These are phyloP conservation scores for Mycena amicta DNA, from an alignment of 768 basidiomycete genomes.

Conservation along the genomic window DNA sequence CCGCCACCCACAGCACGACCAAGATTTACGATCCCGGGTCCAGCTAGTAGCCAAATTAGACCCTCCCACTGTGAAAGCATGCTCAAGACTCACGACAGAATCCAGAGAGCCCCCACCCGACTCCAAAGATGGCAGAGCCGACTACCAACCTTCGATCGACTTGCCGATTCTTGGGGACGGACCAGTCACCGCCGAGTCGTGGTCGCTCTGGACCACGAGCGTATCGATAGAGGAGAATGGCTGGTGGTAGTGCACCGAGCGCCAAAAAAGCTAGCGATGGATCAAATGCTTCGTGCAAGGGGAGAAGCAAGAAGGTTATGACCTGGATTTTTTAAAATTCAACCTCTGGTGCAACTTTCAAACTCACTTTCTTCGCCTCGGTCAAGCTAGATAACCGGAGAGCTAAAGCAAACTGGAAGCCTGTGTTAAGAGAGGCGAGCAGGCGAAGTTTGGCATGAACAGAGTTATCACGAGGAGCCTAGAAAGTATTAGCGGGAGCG, in stretches of 20 bases:
- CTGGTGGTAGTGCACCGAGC: conserved; percentile 50
- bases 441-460: conserved; percentile 27
- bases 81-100: conserved; percentile 55
- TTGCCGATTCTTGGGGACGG: conserved; percentile 39
- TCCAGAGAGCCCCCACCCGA: conserved; percentile 64
- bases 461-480: conserved; percentile 11
- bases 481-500: neutral
- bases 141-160: conserved; percentile 49
- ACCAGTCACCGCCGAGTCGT: conserved; percentile 47
- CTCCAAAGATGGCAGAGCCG: conserved; percentile 59
- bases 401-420: conserved; percentile 55
- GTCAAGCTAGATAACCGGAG: conserved; percentile 57
- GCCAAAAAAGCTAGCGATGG: conserved; percentile 59
- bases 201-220: conserved; percentile 42
- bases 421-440: conserved; percentile 43
- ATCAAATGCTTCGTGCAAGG: conserved; percentile 53
- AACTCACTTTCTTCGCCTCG: conserved; percentile 47
- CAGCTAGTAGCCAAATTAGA: conserved; percentile 42
- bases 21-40: conserved; percentile 63
- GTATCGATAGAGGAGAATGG: conserved; percentile 46
- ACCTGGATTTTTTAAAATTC: no score
- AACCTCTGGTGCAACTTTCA: no score
- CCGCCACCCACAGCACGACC: conserved; percentile 49
- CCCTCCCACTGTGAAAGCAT: neutral
- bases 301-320: conserved; percentile 54